Base-by-base conservation (phyloP, 1,284 basidiomycete species). In the Crucibulum cyathiforme region DNA sequence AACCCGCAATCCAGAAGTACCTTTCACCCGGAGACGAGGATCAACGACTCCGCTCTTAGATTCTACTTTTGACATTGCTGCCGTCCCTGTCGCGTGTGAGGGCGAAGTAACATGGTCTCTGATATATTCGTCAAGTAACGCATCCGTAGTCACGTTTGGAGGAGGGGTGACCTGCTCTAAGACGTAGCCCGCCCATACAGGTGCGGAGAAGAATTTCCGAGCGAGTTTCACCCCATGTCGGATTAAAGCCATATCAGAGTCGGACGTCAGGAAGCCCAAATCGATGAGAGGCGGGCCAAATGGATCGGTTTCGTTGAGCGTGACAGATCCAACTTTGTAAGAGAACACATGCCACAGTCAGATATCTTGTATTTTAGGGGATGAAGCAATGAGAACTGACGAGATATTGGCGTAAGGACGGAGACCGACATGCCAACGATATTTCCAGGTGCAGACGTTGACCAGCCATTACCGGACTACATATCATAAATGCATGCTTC, bases 221-320 rank as follows among this genome's bases (percentile, higher is more conserved):
- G 70, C 66, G 6, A 64, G 63, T 50, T 74, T 73, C 37, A 78
- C 62, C 2, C 71, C 76, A 53, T 74, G 63, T 1, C 67, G 65
- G 57, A 77, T 62, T 1, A 70, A 66, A 41, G 65, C 61, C 12
- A 76, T 53, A 60, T 82, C 80, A 58, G 80, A 77, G 2, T 66
- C 58, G 38, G 71, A 64, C 1, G 58, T 62, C 49, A 82, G 64
- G 45, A 77, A 67, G 3, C 56, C 68, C 0, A 76, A 74, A 62
- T 81, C 68, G 58, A 82, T 78, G 13, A 77, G 43, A 0, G 80
- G 80, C 7, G 63, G 37, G n/a, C 64, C 71, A 62, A 80, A 79
- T 0, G 76, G 75, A 59, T 76, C 64, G 2, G 68, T 66, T 7
- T 71, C 69, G 31, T 64, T 65, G 4, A 82, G 59, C 2, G 64